phyloP scores from a whole-genome alignment of 108 stramenopile genomes.

The Aureococcus anophagefferens region DNA sequence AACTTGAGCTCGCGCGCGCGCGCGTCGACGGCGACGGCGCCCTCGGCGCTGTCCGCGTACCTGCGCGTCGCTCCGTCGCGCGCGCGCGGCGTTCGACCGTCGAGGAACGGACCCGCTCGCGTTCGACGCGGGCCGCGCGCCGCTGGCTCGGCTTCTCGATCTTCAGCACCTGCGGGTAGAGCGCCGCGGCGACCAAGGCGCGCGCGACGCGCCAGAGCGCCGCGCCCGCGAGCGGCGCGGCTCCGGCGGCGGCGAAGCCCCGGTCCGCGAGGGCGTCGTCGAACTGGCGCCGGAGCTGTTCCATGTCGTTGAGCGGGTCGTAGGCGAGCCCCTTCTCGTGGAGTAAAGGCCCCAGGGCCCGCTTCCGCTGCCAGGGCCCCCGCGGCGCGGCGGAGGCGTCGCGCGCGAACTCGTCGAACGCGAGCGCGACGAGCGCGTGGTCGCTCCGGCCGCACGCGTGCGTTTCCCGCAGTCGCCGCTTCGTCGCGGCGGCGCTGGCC shows the following conservation, averaged over 20 bases:
- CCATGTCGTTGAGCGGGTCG: conserved; percentile 20
- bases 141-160: neutral
- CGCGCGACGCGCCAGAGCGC: neutral
- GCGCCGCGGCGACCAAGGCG: neutral
- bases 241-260: neutral
- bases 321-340: conserved; percentile 20
- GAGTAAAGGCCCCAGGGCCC: conserved; percentile 15
- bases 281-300: conserved; percentile 5
- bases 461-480: neutral
- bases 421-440: neutral
- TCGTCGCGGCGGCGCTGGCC: conserved; percentile 17
- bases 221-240: neutral
- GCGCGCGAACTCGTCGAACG: conserved; percentile 13
- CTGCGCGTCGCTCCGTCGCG: too few species aligned
- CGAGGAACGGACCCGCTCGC: too few species aligned
- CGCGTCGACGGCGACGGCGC: neutral
- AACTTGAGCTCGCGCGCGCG: neutral
- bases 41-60: neutral
- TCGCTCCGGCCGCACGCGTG: conserved; percentile 25
- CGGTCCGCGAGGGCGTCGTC: neutral
- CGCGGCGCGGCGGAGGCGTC: conserved; percentile 9
- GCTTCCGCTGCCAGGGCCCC: neutral
- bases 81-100: too few species aligned
- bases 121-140: too few species aligned
- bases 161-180: neutral